These are phyloP conservation scores for Cladosporium sp. DNA, from an alignment of 2,329 filamentous ascomycete species.

Conservation along the genomic window DNA sequence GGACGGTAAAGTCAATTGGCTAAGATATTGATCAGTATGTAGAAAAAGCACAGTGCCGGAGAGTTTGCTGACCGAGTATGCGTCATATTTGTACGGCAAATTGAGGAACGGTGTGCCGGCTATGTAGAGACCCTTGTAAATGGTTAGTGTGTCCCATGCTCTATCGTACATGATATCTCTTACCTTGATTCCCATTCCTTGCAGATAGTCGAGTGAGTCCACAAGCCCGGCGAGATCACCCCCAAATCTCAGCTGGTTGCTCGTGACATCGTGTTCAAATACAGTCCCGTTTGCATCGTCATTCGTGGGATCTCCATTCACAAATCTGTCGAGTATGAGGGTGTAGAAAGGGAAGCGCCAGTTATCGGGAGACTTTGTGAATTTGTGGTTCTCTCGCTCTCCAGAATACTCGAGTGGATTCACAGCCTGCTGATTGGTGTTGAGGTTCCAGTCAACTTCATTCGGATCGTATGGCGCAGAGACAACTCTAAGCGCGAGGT, in stretches of 20 bases:
- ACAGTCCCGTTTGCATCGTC: conserved; percentile 59
- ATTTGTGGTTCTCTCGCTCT: conserved; percentile 50
- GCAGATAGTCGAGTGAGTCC: conserved; percentile 60
- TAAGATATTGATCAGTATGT: conserved; percentile 41
- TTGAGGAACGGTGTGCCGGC: conserved; percentile 63
- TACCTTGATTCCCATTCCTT: conserved; percentile 55
- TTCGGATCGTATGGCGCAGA: conserved; percentile 40
- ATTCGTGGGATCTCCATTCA: conserved; percentile 62
- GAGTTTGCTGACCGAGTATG: neutral
- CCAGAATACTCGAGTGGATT: conserved; percentile 56
- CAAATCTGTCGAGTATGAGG: conserved; percentile 60
- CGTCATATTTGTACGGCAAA: conserved; percentile 60
- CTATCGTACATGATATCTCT: neutral
- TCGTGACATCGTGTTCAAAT: conserved; percentile 58
- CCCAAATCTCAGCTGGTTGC: conserved; percentile 60
- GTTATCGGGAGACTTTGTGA: conserved; percentile 54
- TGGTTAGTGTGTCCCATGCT: conserved; percentile 35
- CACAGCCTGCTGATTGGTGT: conserved; percentile 52
- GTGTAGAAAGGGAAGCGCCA: conserved; percentile 66
- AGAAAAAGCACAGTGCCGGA: too few relatives aligned
- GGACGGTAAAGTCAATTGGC: conserved; percentile 55
- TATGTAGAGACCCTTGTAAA: conserved; percentile 53
- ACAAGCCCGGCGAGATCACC: conserved; percentile 56
- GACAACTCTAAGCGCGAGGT: neutral
- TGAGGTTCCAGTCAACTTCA: conserved; percentile 54